phyloP scores from a whole-genome alignment of 257 asterid genomes.

The Agastache rugosa region DNA sequence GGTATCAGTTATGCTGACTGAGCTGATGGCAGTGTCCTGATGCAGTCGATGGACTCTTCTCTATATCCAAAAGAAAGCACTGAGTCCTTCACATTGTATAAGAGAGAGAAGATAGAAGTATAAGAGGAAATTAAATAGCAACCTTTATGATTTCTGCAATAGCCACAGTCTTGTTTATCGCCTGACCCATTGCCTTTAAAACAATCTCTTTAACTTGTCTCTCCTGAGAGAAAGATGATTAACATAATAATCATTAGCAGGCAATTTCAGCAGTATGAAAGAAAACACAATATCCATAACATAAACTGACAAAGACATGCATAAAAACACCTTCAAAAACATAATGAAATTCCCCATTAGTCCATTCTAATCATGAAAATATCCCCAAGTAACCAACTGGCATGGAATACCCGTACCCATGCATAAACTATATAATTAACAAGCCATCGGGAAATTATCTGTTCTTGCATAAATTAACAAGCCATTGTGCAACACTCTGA shows the following conservation, averaged over 20 bases:
- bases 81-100: conserved; percentile 18
- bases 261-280: conserved; percentile 6
- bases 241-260: conserved; percentile 6
- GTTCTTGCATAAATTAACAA: neutral
- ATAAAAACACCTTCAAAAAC: neutral
- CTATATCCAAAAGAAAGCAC: conserved; percentile 48
- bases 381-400: neutral
- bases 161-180: conserved; percentile 88
- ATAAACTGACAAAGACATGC: neutral
- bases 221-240: conserved; percentile 56
- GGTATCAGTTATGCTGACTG: conserved; percentile 85
- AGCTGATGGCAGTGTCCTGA: conserved; percentile 89
- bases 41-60: conserved; percentile 81
- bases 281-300: neutral
- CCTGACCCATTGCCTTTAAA: conserved; percentile 97
- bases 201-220: conserved; percentile 78
- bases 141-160: conserved; percentile 88
- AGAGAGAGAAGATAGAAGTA: neutral
- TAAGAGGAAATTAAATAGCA: conserved; percentile 9
- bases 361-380: neutral
- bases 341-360: too few species aligned
- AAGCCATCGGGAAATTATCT: neutral
- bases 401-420: neutral
- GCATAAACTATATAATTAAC: too few species aligned
- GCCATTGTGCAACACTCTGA: neutral